Evolutionary conservation across 1,284 basidiomycete species (phyloP).

Genomic region (Cystobasidium slooffiae): DNA sequence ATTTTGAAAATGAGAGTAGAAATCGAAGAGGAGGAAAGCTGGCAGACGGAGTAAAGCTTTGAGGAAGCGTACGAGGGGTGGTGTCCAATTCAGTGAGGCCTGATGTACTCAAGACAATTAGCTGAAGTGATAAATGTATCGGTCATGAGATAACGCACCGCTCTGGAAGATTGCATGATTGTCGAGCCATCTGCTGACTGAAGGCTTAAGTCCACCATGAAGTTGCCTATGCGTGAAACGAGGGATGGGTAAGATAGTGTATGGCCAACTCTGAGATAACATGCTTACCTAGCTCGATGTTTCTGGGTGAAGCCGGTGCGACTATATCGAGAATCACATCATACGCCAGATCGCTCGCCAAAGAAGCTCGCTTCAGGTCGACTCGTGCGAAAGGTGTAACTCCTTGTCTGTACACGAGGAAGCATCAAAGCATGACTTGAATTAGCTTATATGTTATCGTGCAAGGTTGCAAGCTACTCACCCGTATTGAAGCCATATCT

Average conservation of each 20-base stretch:
- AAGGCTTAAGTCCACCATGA: conserved; percentile 46
- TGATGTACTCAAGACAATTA: neutral
- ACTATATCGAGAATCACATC: conserved; percentile 44
- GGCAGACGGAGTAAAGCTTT: conserved; percentile 35
- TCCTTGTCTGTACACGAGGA: conserved; percentile 14
- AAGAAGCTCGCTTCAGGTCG: conserved; percentile 41
- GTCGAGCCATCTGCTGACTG: conserved; percentile 32
- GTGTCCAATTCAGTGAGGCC: conserved; percentile 30
- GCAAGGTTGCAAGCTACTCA: neutral
- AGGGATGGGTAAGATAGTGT: neutral
- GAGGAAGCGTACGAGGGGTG: conserved; percentile 29
- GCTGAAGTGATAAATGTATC: neutral
- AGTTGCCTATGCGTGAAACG: conserved; percentile 43
- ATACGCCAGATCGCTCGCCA: conserved; percentile 40
- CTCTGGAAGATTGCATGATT: conserved; percentile 28
- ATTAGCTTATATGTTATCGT: neutral
- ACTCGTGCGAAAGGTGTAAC: conserved; percentile 45
- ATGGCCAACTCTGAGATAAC: neutral
- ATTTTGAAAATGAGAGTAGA: conserved; percentile 8
- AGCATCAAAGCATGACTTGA: neutral
- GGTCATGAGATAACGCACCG: conserved; percentile 31
- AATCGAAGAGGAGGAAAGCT: conserved; percentile 25
- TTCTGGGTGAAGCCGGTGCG: conserved; percentile 38
- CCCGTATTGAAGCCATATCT: conserved; percentile 44
- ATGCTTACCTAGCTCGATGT: conserved; percentile 44